Evolutionary conservation across 345 rosid genomes (phyloP).

Genomic region (Luvunga scandens): DNA sequence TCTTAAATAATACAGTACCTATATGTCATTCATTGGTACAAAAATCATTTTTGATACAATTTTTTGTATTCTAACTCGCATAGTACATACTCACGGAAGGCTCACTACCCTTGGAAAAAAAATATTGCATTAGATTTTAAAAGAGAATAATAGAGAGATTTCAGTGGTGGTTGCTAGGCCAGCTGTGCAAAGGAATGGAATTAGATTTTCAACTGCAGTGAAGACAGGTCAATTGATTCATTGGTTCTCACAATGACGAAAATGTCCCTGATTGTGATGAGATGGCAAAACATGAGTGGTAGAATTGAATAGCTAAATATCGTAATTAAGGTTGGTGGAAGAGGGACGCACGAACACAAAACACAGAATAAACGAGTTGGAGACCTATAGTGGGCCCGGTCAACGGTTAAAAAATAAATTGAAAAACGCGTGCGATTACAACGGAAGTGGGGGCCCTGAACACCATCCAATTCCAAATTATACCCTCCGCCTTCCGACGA

Average conservation of each 20-base stretch:
- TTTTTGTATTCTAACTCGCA: background rate
- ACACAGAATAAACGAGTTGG: background rate
- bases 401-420: constrained; percentile 5
- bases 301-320: background rate
- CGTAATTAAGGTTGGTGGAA: background rate
- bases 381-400: background rate
- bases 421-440: constrained; percentile 36
- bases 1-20: background rate
- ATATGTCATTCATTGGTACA: background rate
- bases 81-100: too few species aligned
- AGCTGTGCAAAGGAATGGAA: background rate
- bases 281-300: background rate
- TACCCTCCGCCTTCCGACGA: constrained; percentile 4
- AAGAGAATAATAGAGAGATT: background rate
- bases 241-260: background rate
- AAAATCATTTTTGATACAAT: too few species aligned
- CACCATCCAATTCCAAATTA: constrained; percentile 14
- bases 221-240: background rate
- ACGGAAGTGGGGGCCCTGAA: constrained; percentile 37
- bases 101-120: too few species aligned
- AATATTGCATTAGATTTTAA: background rate
- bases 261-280: background rate
- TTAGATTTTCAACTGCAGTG: background rate
- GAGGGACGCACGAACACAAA: constrained; percentile 5
- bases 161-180: background rate